Evolutionary conservation across 2,329 filamentous ascomycete species (phyloP).

Genomic region (Penicillium sp.): DNA sequence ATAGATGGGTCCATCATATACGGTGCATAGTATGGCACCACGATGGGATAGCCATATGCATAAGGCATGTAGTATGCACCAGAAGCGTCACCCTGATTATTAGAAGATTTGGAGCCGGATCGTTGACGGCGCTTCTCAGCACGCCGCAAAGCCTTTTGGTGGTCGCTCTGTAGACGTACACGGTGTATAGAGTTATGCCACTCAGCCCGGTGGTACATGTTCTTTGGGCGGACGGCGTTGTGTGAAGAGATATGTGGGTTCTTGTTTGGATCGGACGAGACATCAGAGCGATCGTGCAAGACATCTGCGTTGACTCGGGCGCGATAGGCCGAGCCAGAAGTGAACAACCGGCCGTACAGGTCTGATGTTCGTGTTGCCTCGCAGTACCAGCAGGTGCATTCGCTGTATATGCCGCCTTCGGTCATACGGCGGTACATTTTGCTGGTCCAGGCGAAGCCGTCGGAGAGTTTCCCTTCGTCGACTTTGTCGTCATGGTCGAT

Average conservation of each 20-base stretch:
- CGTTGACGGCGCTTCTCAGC: conserved; percentile 32
- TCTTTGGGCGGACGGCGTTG: conserved; percentile 57
- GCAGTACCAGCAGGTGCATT: conserved; percentile 57
- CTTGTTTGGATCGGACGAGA: conserved; percentile 54
- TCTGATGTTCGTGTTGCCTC: conserved; percentile 65
- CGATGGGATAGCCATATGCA: conserved; percentile 49
- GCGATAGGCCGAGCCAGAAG: conserved; percentile 50
- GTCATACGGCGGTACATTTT: conserved; percentile 67
- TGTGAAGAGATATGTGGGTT: conserved; percentile 73
- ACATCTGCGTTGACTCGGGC: conserved; percentile 53
- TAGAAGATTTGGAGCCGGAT: conserved; percentile 33
- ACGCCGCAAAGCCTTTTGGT: conserved; percentile 45
- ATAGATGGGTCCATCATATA: conserved; percentile 49
- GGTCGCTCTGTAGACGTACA: conserved; percentile 50
- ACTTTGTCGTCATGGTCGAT: conserved; percentile 86
- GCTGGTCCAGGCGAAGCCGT: conserved; percentile 70
- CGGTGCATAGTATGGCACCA: conserved; percentile 48
- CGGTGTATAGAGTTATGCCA: conserved; percentile 23
- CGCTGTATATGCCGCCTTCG: conserved; percentile 57
- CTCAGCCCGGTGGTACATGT: conserved; percentile 17
- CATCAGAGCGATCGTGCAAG: conserved; percentile 39
- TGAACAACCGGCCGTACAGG: conserved; percentile 45
- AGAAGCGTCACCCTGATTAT: conserved; percentile 7
- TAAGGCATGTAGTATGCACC: conserved; percentile 32
- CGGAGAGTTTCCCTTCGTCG: conserved; percentile 63